Evolutionary conservation across 75 land plant species (phyloP), one percentile per base, ranked within the genome.

Genomic region (Pinus tabuliformis): DNA sequence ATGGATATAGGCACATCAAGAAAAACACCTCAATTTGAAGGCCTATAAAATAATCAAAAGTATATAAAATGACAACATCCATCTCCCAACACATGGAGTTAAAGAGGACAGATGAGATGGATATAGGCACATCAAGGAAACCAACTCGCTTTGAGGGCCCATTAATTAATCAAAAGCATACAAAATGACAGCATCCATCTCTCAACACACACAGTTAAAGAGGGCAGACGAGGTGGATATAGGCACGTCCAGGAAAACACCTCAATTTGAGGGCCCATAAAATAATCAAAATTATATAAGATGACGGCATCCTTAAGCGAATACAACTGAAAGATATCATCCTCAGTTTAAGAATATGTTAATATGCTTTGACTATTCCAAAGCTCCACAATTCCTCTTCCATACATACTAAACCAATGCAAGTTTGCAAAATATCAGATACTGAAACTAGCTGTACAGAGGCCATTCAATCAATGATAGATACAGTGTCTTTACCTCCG

Each of bases 371-470:
- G n/a, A 68, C 22, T 3, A 42, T 42, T 68, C 24, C 49, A 68
- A 20, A 64, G 37, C 70, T 64, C 17, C 17, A 37, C 17, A 68
- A 42, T 39, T 42, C 20, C 42, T 68, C n/a, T 68, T 68, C n/a
- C n/a, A 8, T 42, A 39, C 72, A 42, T 22, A 42, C 39, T n/a
- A 68, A 68, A 42, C 72, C 52, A 68, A n/a, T 37, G 17, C 36
- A 36, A 68, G 20, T 68, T 39, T 49, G n/a, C 12, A 42, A 42
- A 42, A 18, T 68, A 20, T n/a, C 72, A n/a, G n/a, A 68, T 42
- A 68, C 72, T 33, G 42, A 8, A 64, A 64, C 36, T 30, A 30
- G 68, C 20, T 68, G 72, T 68, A 68, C 49, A 68, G 72, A 68
- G 54, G 12, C 42, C 22, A 68, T 8, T 22, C 72, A 68, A 68